Conservation (phyloP, 2,329 filamentous ascomycete species). For the Penicillium digitatum region DNA sequence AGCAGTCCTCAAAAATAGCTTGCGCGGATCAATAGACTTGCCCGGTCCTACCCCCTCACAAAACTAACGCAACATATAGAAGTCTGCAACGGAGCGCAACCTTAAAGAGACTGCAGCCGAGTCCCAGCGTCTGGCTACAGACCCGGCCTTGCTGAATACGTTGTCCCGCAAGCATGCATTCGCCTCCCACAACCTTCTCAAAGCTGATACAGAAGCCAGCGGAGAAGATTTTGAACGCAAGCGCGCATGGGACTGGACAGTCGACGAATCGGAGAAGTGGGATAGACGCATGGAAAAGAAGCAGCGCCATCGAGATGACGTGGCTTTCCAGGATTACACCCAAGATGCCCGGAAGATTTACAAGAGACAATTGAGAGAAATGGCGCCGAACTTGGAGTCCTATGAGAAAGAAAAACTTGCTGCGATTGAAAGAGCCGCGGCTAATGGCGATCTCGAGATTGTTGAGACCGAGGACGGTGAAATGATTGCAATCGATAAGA, state of each 20-base stretch:
- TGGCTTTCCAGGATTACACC: constrained; percentile 83
- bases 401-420: constrained; percentile 84
- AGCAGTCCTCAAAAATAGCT: constrained; percentile 19
- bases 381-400: constrained; percentile 72
- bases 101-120: constrained; percentile 80
- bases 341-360: constrained; percentile 89
- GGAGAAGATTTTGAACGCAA: constrained; percentile 96
- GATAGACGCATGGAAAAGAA: constrained; percentile 87
- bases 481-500: constrained; percentile 86
- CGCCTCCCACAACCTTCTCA: constrained; percentile 86
- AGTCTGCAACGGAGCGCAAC: constrained; percentile 53
- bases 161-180: constrained; percentile 83
- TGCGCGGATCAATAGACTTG: neutral
- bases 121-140: constrained; percentile 71
- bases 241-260: constrained; percentile 96
- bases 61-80: constrained; percentile 32
- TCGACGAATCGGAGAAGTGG: constrained; percentile 92
- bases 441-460: constrained; percentile 80
- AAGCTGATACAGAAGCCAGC: constrained; percentile 78
- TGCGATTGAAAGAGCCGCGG: constrained; percentile 78
- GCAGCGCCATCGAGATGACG: constrained; percentile 72
- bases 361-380: constrained; percentile 77
- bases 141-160: constrained; percentile 70
- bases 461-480: constrained; percentile 95
- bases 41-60: neutral